Evolutionary conservation across 176 grass and related monocot genomes (phyloP), one percentile per base, ranked within the genome.

Genomic region (Secale cereale): DNA sequence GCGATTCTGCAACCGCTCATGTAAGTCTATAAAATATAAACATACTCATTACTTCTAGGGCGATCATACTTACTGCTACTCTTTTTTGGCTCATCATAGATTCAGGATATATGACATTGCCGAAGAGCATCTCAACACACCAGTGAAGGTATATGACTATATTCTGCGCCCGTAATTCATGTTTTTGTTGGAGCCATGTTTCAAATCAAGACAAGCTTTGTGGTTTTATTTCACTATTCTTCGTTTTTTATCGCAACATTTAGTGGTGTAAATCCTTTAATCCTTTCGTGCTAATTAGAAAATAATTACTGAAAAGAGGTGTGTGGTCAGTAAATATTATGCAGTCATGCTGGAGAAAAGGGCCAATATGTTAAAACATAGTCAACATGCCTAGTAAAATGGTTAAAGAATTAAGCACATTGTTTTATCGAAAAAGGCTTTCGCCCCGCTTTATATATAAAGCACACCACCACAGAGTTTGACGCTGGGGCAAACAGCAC

Each of bases 81-180:
- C 54, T 64, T 65, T 88, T 65, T 20, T 29, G 40, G 59, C 15
- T 57, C 17, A 74, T 89, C 16, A 8, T 69, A 98, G 96, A 74
- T 94, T 95, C 65, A 92, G 41, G 83, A 59, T 98, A 67, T 95
- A 92, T 92, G 96, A 98, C 57, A 46, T 95, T 70, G 96, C 95
- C 85, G 95, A 93, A 31, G 92, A 88, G 74, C 95, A 94, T 57
- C 91, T 94, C 31, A 90, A 90, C 43, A 87, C 65, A 59, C 81
- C 96, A 60, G 89, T 95, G 85, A 98, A 98, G 93, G 93, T 98
- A 94, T n/a, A n/a, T n/a, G n/a, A n/a, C n/a, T n/a, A n/a, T 87
- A 77, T 77, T 36, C 1, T 62, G 28, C 52, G 7, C 22, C 19
- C 13, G 76, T 8, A 59, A 6, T 80, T 81, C 12, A 36, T 66